Evolutionary conservation across 345 rosid species (phyloP), one percentile per base, ranked within the genome.

Genomic region (Lumnitzera racemosa): DNA sequence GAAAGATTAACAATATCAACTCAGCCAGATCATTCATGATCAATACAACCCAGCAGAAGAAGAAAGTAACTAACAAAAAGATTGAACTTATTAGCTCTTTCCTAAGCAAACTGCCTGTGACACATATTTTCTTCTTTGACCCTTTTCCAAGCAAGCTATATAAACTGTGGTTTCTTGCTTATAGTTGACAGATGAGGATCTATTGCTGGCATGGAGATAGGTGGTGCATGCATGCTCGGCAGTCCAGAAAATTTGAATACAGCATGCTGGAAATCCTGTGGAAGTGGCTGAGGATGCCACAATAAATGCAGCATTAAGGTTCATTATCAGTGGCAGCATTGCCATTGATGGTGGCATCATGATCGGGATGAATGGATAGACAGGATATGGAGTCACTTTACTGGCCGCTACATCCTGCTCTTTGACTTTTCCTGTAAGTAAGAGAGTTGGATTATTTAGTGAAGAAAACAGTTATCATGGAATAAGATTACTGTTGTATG

Each of bases 391-490:
- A 41, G 17, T 2, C 51, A 53, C 50, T 47, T 15, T 24, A 15
- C 51, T 50, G 61, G 3, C 29, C 17, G 60, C 14, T 27, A 51
- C 50, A 46, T 53, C 41, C 59, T 49, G 20, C 13, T 41, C 54
- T 51, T 24, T 55, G 55, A 10, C 59, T 23, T 67, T 43, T 31
- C 46, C 61, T 36, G 66, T n/a, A 47, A 49, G 36, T 56, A 24
- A 51, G 51, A 60, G 49, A 11, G 46, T 24, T 23, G 49, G 46
- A 55, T 46, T 5, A 4, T 10, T 49, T 65, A 54, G 12, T 20
- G 36, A 51, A 36, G 43, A 36, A 36, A 36, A 5, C 43, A 36
- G 43, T 36, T 1, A 9, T 36, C 43, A 36, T 36, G 43, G 43
- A 36, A 4, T 36, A 36, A 36, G 43, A 36, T 36, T 5, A 36